Evolutionary conservation across 1,284 basidiomycete species (phyloP), one percentile per base, ranked within the genome.

Genomic region (Malassezia pachydermatis): DNA sequence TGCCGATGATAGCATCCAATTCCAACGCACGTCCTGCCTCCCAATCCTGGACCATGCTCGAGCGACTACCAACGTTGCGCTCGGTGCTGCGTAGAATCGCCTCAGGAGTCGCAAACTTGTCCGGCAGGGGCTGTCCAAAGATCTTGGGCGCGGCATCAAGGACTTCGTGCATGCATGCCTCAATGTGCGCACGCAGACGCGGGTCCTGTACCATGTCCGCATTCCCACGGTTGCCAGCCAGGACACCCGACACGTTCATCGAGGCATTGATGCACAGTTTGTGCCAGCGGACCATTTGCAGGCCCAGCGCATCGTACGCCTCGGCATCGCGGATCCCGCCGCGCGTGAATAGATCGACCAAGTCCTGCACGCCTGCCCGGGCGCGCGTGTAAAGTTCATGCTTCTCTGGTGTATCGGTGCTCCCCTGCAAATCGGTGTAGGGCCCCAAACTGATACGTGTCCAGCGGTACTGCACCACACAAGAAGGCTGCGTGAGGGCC

Each of bases 211-310:
- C 59, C 74, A 75, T 75, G 11, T 63, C 57, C 1, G 67, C 59
- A 42, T 75, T 75, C 41, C 69, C 60, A 9, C 70, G 63, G 3
- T 73, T 73, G 17, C 72, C 72, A 3, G 73, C 72, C n/a, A 76
- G 65, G 19, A 76, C 73, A 2, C 73, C 62, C 14, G 70, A 73
- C 0, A 73, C 74, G 55, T 76, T 76, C 70, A 76, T 73, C 8
- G 69, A 60, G 3, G 72, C 68, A 56, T 75, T 75, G 61, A 74
- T 73, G 63, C 69, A 70, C 17, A 72, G 60, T 57, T 76, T 76
- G 61, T 76, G 74, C 75, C 75, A 76, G 5, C 75, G 63, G 3
- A 75, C 70, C 34, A 74, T 62, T 57, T 76, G 75, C 16, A 76
- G 57, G 11, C 62, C 69, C 20, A 59, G 52, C 43, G 75, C 73